These are phyloP conservation scores for Pontederia paniculata DNA, from an alignment of 176 grass and related monocot genomes.

Conservation along the genomic window DNA sequence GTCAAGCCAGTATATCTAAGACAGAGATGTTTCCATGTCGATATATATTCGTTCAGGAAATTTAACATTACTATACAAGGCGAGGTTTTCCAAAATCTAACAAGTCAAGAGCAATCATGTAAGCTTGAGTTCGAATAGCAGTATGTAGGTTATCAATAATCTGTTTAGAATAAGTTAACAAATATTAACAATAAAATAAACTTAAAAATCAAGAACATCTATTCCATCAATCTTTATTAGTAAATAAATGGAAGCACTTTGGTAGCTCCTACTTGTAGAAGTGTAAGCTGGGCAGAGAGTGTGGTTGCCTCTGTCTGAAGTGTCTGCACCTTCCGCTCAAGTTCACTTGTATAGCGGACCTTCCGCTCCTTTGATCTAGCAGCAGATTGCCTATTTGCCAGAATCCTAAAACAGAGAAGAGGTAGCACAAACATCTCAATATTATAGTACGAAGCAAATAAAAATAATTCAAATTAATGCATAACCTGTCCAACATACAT, in stretches of 20 bases:
- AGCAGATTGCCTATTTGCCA: constrained; percentile 90
- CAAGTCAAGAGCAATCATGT: too few relatives aligned
- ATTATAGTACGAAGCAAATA: neutral
- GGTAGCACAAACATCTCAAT: neutral
- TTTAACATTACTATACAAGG: too few relatives aligned
- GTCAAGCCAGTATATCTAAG: too few relatives aligned
- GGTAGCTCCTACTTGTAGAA: constrained; percentile 52
- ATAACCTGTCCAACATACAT: neutral
- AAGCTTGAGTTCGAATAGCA: too few relatives aligned
- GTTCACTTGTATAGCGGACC: constrained; percentile 79
- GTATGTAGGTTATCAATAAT: too few relatives aligned
- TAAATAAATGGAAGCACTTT: too few relatives aligned
- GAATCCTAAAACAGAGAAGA: constrained; percentile 40
- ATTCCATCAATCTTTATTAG: too few relatives aligned
- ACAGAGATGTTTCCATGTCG: too few relatives aligned
- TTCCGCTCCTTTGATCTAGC: constrained; percentile 97
- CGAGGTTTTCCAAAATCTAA: too few relatives aligned
- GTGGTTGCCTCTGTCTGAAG: constrained; percentile 94
- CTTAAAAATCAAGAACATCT: neutral
- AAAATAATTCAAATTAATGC: neutral
- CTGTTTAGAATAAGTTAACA: too few relatives aligned
- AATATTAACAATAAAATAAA: too few relatives aligned
- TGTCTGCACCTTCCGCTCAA: constrained; percentile 85
- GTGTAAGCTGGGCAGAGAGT: constrained; percentile 86
- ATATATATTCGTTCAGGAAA: too few relatives aligned